Evolutionary conservation across 1,139 yeast species (phyloP), one percentile per base, ranked within the genome.

Genomic region (Kodamaea sp.): DNA sequence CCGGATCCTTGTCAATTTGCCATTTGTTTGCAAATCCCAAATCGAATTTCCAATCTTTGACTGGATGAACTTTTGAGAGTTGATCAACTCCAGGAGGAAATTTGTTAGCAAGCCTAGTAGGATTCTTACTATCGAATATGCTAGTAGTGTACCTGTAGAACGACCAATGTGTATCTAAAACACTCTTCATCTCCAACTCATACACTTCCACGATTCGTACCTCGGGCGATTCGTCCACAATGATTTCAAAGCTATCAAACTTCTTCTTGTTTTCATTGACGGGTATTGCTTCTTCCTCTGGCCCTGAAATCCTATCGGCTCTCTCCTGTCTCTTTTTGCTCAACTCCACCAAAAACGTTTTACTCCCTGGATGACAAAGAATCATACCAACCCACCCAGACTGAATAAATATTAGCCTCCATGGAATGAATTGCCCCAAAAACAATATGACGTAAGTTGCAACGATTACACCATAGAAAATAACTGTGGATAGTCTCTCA

Each of bases 21-120:
- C 97, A 89, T n/a, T 68, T 67, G 28, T 72, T 68, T 24, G 77
- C 78, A 18, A 61, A 63, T 4, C 67, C 70, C 47, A 63, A 50
- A 38, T 77, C 83, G 57, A 81, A 89, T 41, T 70, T 69, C 97
- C 97, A 89, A 10, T 79, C 83, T 10, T 61, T 59, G 0, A 96
- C 95, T 1, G 95, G 82, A 22, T 57, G 52, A 1, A 89, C 76
- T 22, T 78, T 78, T 1, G 70, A 64, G 22, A 89, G 51, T 22
- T 64, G 63, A 19, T 69, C 61, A 0, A 80, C 80, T 0, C 95
- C 95, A 1, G 72, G 67, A 0, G 97, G 96, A 24, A 55, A 48
- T 37, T 72, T 75, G 28, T 82, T 80, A 4, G 83, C 70, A 15
- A 68, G 52, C 39, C 96, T 66, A 12, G 53, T 58, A 3, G 66